Percentiles rank a stretch among this genome's conserved stretches.
These are phyloP conservation scores for Eucalyptus leucophloia DNA, from an alignment of 345 rosid species.

Conservation along the genomic window DNA sequence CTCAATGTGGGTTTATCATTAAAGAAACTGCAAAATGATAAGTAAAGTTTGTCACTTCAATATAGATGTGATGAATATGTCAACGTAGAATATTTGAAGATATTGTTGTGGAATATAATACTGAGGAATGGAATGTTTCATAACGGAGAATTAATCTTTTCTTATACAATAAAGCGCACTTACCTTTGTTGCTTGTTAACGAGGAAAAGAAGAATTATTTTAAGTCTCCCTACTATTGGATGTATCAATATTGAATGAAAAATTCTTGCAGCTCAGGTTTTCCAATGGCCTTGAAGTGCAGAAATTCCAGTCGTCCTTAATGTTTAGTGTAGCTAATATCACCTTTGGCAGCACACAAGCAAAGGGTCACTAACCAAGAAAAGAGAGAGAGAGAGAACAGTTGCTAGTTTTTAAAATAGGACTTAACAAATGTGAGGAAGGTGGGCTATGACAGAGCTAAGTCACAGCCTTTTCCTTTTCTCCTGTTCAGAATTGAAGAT, in stretches of 20 bases:
- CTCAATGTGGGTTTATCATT: background rate
- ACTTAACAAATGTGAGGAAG: background rate
- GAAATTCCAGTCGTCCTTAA: background rate
- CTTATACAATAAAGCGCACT: background rate
- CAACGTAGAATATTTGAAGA: background rate
- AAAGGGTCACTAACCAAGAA: background rate
- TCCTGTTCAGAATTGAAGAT: background rate
- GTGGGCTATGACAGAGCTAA: background rate
- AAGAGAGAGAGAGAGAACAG: background rate
- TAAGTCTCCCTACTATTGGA: background rate
- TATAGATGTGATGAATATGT: background rate
- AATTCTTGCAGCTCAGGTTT: background rate
- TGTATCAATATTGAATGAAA: background rate
- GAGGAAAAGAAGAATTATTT: background rate
- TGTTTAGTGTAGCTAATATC: background rate
- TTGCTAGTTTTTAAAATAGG: background rate
- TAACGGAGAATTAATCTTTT: background rate
- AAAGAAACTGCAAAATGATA: background rate
- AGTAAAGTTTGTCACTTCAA: background rate
- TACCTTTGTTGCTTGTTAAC: background rate
- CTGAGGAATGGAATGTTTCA: background rate
- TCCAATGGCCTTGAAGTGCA: background rate
- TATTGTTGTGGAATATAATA: background rate
- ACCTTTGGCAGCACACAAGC: background rate
- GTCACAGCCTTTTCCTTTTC: background rate